Evolutionary conservation across 805 yeast species (phyloP).

Genomic region (Schwanniomyces pseudopolymorphus): DNA sequence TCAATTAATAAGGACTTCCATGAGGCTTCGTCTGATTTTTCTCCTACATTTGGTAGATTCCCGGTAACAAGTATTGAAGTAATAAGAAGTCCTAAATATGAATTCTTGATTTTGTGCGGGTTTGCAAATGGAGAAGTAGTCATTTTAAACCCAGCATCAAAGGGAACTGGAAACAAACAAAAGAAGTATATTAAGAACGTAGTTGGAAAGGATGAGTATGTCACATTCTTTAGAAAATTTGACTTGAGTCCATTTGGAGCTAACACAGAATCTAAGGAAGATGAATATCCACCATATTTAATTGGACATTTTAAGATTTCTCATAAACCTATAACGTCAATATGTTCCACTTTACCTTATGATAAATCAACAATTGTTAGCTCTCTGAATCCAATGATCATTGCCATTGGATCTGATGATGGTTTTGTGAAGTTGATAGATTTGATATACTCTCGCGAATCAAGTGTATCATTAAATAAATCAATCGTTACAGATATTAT

Average conservation of each 20-base stretch:
- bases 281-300: slow-evolving; percentile 12
- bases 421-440: slow-evolving; percentile 63
- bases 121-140: slow-evolving; percentile 62
- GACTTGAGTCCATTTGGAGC: slow-evolving; percentile 30
- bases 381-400: slow-evolving; percentile 37
- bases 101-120: slow-evolving; percentile 54
- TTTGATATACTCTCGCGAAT: slow-evolving; percentile 31
- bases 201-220: slow-evolving; percentile 26
- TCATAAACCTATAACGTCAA: slow-evolving; percentile 54
- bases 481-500: slow-evolving; percentile 48
- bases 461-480: slow-evolving; percentile 14
- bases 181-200: slow-evolving; percentile 15
- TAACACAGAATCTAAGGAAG: slow-evolving; percentile 2
- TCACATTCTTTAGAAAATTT: slow-evolving; percentile 36
- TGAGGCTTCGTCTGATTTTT: slow-evolving; percentile 8
- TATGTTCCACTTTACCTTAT: slow-evolving; percentile 31
- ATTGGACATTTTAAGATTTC: slow-evolving; percentile 66
- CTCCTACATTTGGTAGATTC: slow-evolving; percentile 9
- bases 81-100: slow-evolving; percentile 33
- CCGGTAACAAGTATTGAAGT: slow-evolving; percentile 24
- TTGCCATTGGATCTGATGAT: slow-evolving; percentile 61
- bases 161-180: slow-evolving; percentile 4
- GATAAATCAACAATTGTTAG: slow-evolving; percentile 5
- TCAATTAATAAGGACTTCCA: slow-evolving; percentile 20
- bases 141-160: slow-evolving; percentile 40